Conservation (phyloP, 768 basidiomycete genomes). For the Pleurotus eryngii region DNA sequence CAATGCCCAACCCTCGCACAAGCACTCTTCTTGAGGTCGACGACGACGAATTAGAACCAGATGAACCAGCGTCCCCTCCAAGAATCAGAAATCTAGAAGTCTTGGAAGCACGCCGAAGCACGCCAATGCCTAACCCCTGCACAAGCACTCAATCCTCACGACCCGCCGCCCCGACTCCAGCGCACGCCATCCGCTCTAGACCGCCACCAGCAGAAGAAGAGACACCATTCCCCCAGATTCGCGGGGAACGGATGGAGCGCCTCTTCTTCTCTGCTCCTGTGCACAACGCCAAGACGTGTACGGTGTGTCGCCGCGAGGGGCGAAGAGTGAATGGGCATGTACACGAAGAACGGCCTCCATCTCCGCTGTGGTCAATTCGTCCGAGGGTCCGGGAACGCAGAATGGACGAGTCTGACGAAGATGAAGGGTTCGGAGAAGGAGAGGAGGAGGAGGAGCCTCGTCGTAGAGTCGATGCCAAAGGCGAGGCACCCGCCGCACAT, state of each 20-base stretch:
- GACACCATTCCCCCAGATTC: slow-evolving; percentile 80
- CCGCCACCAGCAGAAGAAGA: slow-evolving; percentile 18
- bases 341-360: slow-evolving; percentile 4
- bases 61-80: slow-evolving; percentile 4
- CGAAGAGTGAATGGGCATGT: slow-evolving; percentile 22
- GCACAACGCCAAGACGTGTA: slow-evolving; percentile 69
- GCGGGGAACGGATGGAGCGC: slow-evolving; percentile 71
- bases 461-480: slow-evolving; percentile 16
- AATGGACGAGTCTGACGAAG: slow-evolving; percentile 26
- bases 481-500: slow-evolving; percentile 31
- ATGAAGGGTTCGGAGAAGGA: slow-evolving; percentile 49
- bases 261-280: slow-evolving; percentile 80
- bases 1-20: slow-evolving; percentile 1
- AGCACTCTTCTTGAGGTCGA: slow-evolving; percentile 1
- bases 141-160: slow-evolving; percentile 16
- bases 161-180: slow-evolving; percentile 34
- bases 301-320: slow-evolving; percentile 50
- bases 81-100: background rate
- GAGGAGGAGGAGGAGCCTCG: slow-evolving; percentile 33
- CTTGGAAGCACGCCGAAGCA: background rate
- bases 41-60: slow-evolving; percentile 15
- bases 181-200: slow-evolving; percentile 21
- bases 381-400: slow-evolving; percentile 4
- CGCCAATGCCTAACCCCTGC: slow-evolving; percentile 2
- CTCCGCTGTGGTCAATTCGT: slow-evolving; percentile 22